Conservation (phyloP, 176 grass and related monocot genomes). For the Hordeum marinum region DNA sequence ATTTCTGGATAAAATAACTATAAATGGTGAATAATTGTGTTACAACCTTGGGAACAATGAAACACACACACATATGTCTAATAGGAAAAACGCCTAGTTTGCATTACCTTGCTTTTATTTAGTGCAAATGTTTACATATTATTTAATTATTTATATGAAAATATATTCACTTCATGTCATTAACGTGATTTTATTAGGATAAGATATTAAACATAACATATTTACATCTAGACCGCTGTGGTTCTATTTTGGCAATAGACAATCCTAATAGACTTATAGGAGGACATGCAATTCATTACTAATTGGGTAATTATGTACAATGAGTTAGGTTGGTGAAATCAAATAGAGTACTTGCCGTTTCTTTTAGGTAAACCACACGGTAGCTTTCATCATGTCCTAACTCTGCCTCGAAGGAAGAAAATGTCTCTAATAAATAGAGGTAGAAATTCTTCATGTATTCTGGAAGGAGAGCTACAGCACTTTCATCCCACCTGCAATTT, state of each 20-base stretch:
- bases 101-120: not conserved
- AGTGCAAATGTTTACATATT: not conserved
- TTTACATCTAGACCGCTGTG: not conserved
- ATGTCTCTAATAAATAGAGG: not conserved
- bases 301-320: not conserved
- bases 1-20: no score
- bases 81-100: not conserved
- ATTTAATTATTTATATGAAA: not conserved
- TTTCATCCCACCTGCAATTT: not conserved
- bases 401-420: not conserved
- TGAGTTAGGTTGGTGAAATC: not conserved
- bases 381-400: not conserved
- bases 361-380: not conserved
- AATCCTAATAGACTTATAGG: not conserved
- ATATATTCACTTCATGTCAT: not conserved
- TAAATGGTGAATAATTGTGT: not conserved
- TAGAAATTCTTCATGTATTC: not conserved
- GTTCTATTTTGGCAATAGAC: not conserved
- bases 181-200: no score
- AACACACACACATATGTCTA: not conserved
- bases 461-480: not conserved
- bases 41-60: not conserved
- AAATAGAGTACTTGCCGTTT: not conserved
- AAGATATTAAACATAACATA: not conserved
- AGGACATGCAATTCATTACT: not conserved